Evolutionary conservation across 2,329 filamentous ascomycete species (phyloP), one percentile per base, ranked within the genome.

Genomic region (Diaporthe vexans): DNA sequence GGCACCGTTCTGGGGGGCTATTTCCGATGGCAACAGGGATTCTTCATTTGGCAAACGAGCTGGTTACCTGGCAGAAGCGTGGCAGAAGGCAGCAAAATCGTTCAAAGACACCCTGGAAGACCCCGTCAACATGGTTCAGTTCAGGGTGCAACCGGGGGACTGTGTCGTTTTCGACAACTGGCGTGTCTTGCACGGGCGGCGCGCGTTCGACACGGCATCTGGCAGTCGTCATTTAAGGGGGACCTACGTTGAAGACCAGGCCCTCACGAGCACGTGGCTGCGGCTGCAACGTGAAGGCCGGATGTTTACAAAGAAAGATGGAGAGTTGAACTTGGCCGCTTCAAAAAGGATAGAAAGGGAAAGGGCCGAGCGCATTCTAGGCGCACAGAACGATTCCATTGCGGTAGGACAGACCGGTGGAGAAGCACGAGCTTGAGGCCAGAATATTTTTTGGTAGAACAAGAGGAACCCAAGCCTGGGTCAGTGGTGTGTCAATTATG

Each of bases 91-190:
- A 0, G 87, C 89, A 1, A 80, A 83, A 48, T 79, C 82, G 2
- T 94, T 97, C 78, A 88, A 91, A 68, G 74, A 81, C 0, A 77
- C 89, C 0, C 83, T 97, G 29, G 91, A 94, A 77, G 80, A 85
- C 1, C 83, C 87, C 0, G 80, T 85, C 6, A 89, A 90, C 75
- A 83, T 95, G 69, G 93, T 92, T 79, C 88, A 97, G 85, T 87
- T 93, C 74, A 93, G 93, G 83, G 86, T 98, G 82, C 86, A 91
- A 70, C 91, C 93, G 8, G 96, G 96, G 3, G 94, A 98, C 80
- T 97, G 95, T 81, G 95, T 95, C 15, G 88, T 98, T 26, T 98
- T 98, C 81, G 93, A 97, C 81, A 98, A 98, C 81, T 85, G 91
- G 75, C 88, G 95, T 33, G 88, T 97, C 21, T 83, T 97, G 80